These are phyloP conservation scores for Pelargonium nanum DNA, from an alignment of 345 rosid genomes.

Conservation along the genomic window DNA sequence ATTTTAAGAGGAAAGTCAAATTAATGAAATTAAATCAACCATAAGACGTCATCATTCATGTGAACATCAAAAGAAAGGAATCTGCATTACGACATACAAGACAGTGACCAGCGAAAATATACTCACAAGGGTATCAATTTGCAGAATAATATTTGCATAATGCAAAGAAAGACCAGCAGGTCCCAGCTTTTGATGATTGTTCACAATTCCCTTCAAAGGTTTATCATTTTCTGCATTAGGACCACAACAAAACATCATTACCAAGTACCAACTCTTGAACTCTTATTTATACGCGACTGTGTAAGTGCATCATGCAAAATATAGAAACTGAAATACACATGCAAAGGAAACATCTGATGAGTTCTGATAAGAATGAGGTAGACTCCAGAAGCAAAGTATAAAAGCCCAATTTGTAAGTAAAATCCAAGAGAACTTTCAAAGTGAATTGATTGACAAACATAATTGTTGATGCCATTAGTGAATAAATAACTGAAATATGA, in stretches of 20 bases:
- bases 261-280: too few relatives aligned
- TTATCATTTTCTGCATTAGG: slow-evolving; percentile 15
- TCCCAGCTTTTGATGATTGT: slow-evolving; percentile 56
- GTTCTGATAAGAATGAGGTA: not conserved
- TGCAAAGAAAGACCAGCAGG: slow-evolving; percentile 95
- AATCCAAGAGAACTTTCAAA: not conserved
- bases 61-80: too few relatives aligned
- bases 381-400: not conserved
- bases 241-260: not conserved
- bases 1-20: too few relatives aligned
- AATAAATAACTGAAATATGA: too few relatives aligned
- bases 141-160: slow-evolving; percentile 89
- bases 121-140: slow-evolving; percentile 93
- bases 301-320: too few relatives aligned
- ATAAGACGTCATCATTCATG: not conserved
- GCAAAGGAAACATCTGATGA: not conserved
- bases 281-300: too few relatives aligned
- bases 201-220: slow-evolving; percentile 28
- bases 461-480: too few relatives aligned
- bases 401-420: not conserved
- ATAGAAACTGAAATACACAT: too few relatives aligned
- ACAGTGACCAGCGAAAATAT: slow-evolving; percentile 1
- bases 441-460: too few relatives aligned
- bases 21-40: too few relatives aligned
- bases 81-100: not conserved